phyloP scores from a whole-genome alignment of 2,329 filamentous ascomycete genomes.

The Aspergillus aculeatus region DNA sequence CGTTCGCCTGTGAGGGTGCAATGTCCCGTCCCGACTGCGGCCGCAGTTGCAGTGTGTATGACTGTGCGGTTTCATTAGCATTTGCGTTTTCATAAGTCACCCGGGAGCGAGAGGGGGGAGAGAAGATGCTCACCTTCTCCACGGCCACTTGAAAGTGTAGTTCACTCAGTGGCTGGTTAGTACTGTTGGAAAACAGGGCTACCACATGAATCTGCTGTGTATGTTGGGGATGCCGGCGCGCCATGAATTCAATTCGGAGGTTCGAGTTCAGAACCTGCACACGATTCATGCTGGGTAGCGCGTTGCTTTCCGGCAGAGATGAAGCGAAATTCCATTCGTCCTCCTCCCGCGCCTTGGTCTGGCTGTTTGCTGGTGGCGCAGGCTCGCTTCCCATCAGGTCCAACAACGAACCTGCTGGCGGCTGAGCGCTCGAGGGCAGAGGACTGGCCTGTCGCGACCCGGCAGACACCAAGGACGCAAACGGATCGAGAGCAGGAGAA shows the following conservation, averaged over 20 bases:
- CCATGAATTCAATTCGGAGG: conserved; percentile 71
- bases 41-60: conserved; percentile 75
- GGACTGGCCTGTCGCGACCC: conserved; percentile 50
- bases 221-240: conserved; percentile 57
- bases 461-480: conserved; percentile 56
- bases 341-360: conserved; percentile 56
- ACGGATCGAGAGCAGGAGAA: conserved; percentile 54
- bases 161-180: conserved; percentile 67
- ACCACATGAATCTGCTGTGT: conserved; percentile 64
- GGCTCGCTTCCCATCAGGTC: conserved; percentile 30
- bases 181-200: conserved; percentile 82
- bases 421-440: conserved; percentile 27
- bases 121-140: conserved; percentile 66
- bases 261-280: conserved; percentile 67
- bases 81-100: background rate
- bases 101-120: background rate
- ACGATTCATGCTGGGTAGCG: conserved; percentile 61
- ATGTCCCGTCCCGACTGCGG: conserved; percentile 81
- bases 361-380: conserved; percentile 26
- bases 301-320: conserved; percentile 64
- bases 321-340: conserved; percentile 96
- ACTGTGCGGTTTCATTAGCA: conserved; percentile 49
- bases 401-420: conserved; percentile 30
- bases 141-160: conserved; percentile 91
- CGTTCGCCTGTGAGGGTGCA: conserved; percentile 67